phyloP scores from a whole-genome alignment of 1,284 basidiomycete genomes.

The Coriolopsis trogii region DNA sequence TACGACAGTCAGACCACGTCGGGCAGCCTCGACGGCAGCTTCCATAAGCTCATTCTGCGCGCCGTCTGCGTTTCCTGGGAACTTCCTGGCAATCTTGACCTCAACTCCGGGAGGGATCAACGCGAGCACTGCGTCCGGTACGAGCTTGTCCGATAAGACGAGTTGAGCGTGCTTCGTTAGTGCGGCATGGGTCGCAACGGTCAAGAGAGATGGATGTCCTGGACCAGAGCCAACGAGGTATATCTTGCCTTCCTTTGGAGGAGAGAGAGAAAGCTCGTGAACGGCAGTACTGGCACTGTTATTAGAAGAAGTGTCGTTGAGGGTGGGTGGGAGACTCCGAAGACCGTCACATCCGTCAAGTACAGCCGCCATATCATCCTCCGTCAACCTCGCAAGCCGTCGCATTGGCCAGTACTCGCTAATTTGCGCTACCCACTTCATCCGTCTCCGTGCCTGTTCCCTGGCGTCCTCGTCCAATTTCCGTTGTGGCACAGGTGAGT shows the following conservation, averaged over 20 bases:
- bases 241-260: slow-evolving; percentile 63
- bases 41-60: slow-evolving; percentile 95
- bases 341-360: slow-evolving; percentile 47
- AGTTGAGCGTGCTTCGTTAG: slow-evolving; percentile 83
- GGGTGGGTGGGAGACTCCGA: slow-evolving; percentile 3
- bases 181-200: slow-evolving; percentile 82
- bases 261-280: slow-evolving; percentile 34
- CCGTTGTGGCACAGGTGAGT: slow-evolving; percentile 77
- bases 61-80: slow-evolving; percentile 95
- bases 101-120: slow-evolving; percentile 80
- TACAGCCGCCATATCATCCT: slow-evolving; percentile 69
- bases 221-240: slow-evolving; percentile 93
- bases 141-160: slow-evolving; percentile 96
- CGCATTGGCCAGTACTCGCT: slow-evolving; percentile 94
- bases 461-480: slow-evolving; percentile 45
- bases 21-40: slow-evolving; percentile 82
- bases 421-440: slow-evolving; percentile 90
- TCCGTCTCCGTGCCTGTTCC: slow-evolving; percentile 63
- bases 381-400: slow-evolving; percentile 71
- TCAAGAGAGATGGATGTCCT: slow-evolving; percentile 91
- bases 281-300: slow-evolving; percentile 16
- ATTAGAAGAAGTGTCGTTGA: slow-evolving; percentile 8
- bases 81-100: slow-evolving; percentile 91
- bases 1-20: slow-evolving; percentile 83
- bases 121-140: slow-evolving; percentile 85